Evolutionary conservation across 805 yeast genomes (phyloP).

Genomic region (Metschnikowia henanensis): DNA sequence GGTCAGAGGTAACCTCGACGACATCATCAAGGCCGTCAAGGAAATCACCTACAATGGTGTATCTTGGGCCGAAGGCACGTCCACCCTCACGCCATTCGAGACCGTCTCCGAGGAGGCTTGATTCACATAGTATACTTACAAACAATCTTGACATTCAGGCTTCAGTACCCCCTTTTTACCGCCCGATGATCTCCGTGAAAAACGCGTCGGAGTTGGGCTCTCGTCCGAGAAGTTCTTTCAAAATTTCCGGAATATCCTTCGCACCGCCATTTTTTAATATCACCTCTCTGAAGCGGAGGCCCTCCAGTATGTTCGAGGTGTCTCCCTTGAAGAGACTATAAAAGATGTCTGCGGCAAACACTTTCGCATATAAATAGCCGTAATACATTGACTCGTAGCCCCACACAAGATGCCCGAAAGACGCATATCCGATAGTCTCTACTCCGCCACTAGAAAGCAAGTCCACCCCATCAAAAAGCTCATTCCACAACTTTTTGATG

Average conservation of each 20-base stretch:
- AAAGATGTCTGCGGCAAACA: conserved; percentile 84
- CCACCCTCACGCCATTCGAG: conserved; percentile 69
- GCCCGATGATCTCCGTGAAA: conserved; percentile 52
- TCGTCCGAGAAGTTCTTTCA: conserved; percentile 70
- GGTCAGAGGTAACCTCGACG: conserved; percentile 87
- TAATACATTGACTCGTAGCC: conserved; percentile 87
- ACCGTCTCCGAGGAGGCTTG: conserved; percentile 17
- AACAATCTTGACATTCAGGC: neutral
- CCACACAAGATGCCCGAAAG: conserved; percentile 77
- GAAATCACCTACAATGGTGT: conserved; percentile 71
- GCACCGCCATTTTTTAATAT: conserved; percentile 74
- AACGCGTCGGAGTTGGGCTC: conserved; percentile 74
- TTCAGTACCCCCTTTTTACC: neutral
- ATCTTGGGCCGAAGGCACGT: conserved; percentile 86
- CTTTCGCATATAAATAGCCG: conserved; percentile 84
- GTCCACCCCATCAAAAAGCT: conserved; percentile 59
- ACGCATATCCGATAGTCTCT: conserved; percentile 61
- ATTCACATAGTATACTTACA: neutral
- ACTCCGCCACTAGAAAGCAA: conserved; percentile 54
- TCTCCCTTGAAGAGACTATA: conserved; percentile 63
- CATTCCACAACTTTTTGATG: conserved; percentile 62
- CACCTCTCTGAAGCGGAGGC: conserved; percentile 61
- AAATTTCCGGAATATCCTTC: conserved; percentile 61
- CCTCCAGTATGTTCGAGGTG: conserved; percentile 55
- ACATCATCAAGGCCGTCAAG: conserved; percentile 68